phyloP scores from a whole-genome alignment of 1,284 basidiomycete species.

The Neotropicomus parvogracilis region DNA sequence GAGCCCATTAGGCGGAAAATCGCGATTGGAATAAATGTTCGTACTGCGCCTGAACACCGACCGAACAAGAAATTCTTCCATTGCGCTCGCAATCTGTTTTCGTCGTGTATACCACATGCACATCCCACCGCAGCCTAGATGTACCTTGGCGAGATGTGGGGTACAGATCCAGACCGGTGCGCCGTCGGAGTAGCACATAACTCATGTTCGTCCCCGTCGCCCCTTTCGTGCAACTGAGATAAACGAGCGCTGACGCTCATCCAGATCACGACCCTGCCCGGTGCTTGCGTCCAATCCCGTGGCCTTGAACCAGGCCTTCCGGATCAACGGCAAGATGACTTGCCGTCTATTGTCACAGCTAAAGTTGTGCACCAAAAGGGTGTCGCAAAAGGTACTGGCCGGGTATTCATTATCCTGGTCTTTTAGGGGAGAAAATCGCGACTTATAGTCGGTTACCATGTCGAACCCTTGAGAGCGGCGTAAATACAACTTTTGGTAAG shows the following conservation, averaged over 20 bases:
- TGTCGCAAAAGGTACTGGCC: not conserved
- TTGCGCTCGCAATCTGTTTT: slow-evolving; percentile 14
- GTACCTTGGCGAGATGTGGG: slow-evolving; percentile 23
- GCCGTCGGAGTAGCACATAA: not conserved
- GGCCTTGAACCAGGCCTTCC: not conserved
- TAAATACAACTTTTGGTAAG: slow-evolving; percentile 13
- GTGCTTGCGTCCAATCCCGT: slow-evolving; percentile 11
- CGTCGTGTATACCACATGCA: slow-evolving; percentile 12
- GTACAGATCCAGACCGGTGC: slow-evolving; percentile 17
- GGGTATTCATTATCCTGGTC: not conserved
- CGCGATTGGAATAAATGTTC: slow-evolving; percentile 7
- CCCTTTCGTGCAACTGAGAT: slow-evolving; percentile 8
- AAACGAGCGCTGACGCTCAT: slow-evolving; percentile 7
- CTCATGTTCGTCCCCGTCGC: slow-evolving; percentile 8
- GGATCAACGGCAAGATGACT: slow-evolving; percentile 11
- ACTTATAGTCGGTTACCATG: slow-evolving; percentile 1
- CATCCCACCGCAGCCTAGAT: slow-evolving; percentile 1
- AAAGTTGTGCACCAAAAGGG: slow-evolving; percentile 20
- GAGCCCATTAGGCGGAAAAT: slow-evolving; percentile 16
- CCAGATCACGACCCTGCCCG: slow-evolving; percentile 12
- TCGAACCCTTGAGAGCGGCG: not conserved
- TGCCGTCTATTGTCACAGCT: slow-evolving; percentile 20
- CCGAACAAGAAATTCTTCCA: slow-evolving; percentile 15
- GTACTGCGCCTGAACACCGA: slow-evolving; percentile 7
- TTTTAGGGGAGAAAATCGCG: not conserved